Conservation (phyloP, 2,329 filamentous ascomycete species). For the Aspergillus flavus region DNA sequence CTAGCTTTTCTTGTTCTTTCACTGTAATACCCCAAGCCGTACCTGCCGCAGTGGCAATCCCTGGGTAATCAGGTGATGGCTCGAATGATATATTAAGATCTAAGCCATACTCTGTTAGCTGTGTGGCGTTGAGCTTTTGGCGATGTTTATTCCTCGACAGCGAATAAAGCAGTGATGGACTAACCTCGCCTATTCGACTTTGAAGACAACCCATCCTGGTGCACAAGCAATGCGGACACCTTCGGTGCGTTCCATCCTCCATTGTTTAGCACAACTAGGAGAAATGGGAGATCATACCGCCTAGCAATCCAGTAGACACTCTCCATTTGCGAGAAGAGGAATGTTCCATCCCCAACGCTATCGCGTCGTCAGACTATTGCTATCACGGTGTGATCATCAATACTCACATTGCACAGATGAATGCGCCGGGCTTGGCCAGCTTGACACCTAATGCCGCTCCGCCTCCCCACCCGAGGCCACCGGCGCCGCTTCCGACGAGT, state of each 20-base stretch:
- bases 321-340: background rate
- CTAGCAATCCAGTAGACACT: background rate
- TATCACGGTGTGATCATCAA: too few species aligned
- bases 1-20: background rate
- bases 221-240: background rate
- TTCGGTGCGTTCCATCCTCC: background rate
- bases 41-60: background rate
- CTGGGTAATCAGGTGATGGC: background rate
- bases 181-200: background rate
- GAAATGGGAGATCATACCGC: background rate
- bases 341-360: background rate
- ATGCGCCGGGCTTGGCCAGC: conserved; percentile 53
- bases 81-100: background rate
- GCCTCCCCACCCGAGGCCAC: conserved; percentile 77
- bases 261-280: background rate
- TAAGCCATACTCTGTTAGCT: background rate
- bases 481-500: conserved; percentile 66
- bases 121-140: background rate
- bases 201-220: background rate
- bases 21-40: background rate
- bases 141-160: background rate
- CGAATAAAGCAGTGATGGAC: background rate
- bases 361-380: background rate
- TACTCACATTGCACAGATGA: background rate
- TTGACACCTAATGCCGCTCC: conserved; percentile 76